phyloP scores from a whole-genome alignment of 2,329 filamentous ascomycete species.

The Exophiala alcalophila region DNA sequence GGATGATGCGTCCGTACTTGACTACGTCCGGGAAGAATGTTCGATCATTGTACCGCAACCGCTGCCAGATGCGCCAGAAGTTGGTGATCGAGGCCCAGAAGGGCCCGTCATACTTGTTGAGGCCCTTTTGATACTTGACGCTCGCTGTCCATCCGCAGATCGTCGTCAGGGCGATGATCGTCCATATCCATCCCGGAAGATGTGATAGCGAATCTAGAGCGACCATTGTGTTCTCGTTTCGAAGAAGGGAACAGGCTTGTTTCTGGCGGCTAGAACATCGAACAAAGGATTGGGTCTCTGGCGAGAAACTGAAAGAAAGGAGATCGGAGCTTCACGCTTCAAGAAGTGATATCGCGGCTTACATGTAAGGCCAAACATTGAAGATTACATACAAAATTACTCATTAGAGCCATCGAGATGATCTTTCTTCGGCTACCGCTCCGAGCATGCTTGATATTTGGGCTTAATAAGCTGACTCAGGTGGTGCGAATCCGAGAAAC shows the following conservation, averaged over 20 bases:
- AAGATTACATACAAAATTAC: too few relatives aligned
- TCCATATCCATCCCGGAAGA: conserved; percentile 1
- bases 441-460: too few relatives aligned
- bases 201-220: conserved; percentile 4
- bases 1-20: conserved; percentile 58
- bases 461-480: too few relatives aligned
- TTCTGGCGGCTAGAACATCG: too few relatives aligned
- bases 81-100: conserved; percentile 15
- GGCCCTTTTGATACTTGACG: conserved; percentile 14
- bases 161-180: background rate
- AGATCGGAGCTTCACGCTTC: too few relatives aligned
- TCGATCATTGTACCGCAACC: conserved; percentile 5
- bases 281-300: too few relatives aligned
- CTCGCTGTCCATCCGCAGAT: conserved; percentile 9
- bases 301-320: too few relatives aligned
- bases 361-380: too few relatives aligned
- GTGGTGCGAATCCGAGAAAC: too few relatives aligned
- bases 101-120: conserved; percentile 16
- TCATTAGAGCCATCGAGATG: too few relatives aligned
- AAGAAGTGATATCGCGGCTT: too few relatives aligned
- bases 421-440: too few relatives aligned
- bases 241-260: conserved; percentile 31
- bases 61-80: conserved; percentile 15
- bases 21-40: conserved; percentile 5
- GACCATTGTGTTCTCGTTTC: background rate